These are phyloP conservation scores for Vigna trinervia DNA, from an alignment of 306 rosid species.

Conservation along the genomic window DNA sequence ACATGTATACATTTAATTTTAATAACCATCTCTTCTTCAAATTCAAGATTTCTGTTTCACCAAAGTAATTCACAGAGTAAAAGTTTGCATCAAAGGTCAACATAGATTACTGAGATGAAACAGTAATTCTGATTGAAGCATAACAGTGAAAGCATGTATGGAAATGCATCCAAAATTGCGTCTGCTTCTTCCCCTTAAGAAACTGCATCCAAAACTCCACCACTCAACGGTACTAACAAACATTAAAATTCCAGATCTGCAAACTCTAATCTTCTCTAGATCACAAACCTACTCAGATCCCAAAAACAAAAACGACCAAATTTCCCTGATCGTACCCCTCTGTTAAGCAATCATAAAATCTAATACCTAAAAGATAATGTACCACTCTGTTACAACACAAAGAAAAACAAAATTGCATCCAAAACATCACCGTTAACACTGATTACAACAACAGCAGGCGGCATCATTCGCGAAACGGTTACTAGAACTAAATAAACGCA, in stretches of 20 bases:
- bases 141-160: not conserved
- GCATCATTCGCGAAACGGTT: not conserved
- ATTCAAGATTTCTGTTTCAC: not conserved
- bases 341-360: not conserved
- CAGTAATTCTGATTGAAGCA: not conserved
- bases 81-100: not conserved
- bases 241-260: slow-evolving; percentile 30
- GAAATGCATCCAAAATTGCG: not conserved
- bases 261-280: not conserved
- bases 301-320: not conserved
- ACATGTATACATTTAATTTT: not conserved
- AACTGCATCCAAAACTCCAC: not conserved
- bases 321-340: not conserved
- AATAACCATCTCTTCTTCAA: not conserved
- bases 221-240: not conserved
- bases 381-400: not conserved
- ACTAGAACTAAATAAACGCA: not conserved
- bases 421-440: not conserved
- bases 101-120: not conserved
- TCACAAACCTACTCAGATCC: slow-evolving; percentile 9
- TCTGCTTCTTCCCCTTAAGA: not conserved
- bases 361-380: not conserved
- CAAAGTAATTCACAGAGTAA: not conserved
- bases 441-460: not conserved
- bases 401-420: not conserved